Conservation (phyloP, 225 moss, liverwort and hornwort species). For the Polytrichum formosum region DNA sequence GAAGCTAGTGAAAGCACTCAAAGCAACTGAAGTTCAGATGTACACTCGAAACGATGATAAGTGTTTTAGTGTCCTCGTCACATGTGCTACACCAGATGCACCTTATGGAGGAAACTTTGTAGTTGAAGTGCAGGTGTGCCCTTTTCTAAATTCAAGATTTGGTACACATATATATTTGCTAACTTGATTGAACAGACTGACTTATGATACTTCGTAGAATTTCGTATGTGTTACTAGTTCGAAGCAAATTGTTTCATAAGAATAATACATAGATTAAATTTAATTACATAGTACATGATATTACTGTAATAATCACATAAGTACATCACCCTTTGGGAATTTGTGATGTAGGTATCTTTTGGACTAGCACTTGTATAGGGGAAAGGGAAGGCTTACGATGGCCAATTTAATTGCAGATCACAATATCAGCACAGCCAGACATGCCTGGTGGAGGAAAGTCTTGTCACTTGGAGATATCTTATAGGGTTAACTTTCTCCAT, state of each 20-base stretch:
- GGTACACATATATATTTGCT: too few species aligned
- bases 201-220: too few species aligned
- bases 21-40: constrained; percentile 59
- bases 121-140: constrained; percentile 43
- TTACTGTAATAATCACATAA: too few species aligned
- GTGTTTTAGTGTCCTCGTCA: constrained; percentile 43
- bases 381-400: not conserved
- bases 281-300: too few species aligned
- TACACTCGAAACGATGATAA: constrained; percentile 61
- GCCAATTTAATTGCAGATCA: constrained; percentile 30
- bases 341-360: too few species aligned
- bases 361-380: not conserved
- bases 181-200: too few species aligned
- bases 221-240: too few species aligned
- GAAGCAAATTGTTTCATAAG: too few species aligned
- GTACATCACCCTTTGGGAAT: too few species aligned
- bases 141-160: not conserved
- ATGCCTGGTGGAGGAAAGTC: constrained; percentile 34
- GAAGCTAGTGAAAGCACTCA: constrained; percentile 60
- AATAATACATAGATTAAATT: too few species aligned
- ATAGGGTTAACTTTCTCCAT: constrained; percentile 58
- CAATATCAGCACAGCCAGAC: constrained; percentile 30
- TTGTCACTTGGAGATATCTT: constrained; percentile 45
- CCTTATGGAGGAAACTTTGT: constrained; percentile 68
- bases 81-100: constrained; percentile 68